These are phyloP conservation scores for Boletellus emodensis DNA, from an alignment of 768 basidiomycete species.

Conservation along the genomic window DNA sequence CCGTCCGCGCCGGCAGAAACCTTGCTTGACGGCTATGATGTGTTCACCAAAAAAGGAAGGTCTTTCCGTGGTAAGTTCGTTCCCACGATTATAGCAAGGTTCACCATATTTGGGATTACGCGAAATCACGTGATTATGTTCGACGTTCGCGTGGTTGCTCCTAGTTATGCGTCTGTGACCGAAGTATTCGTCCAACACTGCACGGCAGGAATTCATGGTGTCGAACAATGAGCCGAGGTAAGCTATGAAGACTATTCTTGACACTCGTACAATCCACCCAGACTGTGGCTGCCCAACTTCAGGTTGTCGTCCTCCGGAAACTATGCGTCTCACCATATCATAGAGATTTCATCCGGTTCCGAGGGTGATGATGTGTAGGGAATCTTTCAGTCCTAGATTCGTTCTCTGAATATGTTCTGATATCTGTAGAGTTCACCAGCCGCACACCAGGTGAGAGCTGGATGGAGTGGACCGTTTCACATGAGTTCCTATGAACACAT, in stretches of 20 bases:
- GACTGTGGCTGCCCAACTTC: too few relatives aligned
- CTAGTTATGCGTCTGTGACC: constrained; percentile 1
- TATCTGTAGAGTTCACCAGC: constrained; percentile 7
- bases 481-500: background rate
- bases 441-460: constrained; percentile 5
- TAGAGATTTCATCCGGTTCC: constrained; percentile 53
- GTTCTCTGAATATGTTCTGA: background rate
- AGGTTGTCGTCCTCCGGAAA: background rate
- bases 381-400: background rate
- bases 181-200: too few relatives aligned
- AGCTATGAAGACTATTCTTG: constrained; percentile 3
- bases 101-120: too few relatives aligned
- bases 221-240: constrained; percentile 45
- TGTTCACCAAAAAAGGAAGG: too few relatives aligned
- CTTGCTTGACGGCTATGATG: too few relatives aligned
- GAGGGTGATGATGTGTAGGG: constrained; percentile 35
- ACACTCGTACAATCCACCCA: background rate
- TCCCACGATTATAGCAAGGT: too few relatives aligned
- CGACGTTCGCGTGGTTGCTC: constrained; percentile 12
- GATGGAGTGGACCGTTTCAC: background rate
- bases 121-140: constrained; percentile 16
- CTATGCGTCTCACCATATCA: constrained; percentile 33
- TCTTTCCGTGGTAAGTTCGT: too few relatives aligned
- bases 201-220: constrained; percentile 20
- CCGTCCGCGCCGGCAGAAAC: too few relatives aligned